Percentiles rank a stretch among this genome's conserved stretches.
phyloP scores from a whole-genome alignment of 345 rosid genomes.

The Pugionium dolabratum region DNA sequence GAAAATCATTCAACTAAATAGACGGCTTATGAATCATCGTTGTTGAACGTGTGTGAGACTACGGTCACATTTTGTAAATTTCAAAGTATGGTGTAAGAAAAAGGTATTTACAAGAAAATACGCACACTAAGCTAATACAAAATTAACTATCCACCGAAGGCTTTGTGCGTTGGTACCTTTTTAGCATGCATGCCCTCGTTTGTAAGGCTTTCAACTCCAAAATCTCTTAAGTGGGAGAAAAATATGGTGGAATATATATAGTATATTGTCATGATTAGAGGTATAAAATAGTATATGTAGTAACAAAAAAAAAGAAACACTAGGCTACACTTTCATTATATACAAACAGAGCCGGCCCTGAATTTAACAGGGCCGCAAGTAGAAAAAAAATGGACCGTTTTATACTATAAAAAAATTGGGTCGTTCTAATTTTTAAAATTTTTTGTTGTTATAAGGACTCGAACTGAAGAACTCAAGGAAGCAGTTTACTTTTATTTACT shows the following conservation, averaged over 20 bases:
- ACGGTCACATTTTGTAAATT: conserved; percentile 3
- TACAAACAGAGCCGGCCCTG: too few relatives aligned
- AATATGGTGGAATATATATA: neutral
- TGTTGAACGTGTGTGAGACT: neutral
- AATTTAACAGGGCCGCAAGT: too few relatives aligned
- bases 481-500: too few relatives aligned
- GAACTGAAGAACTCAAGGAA: too few relatives aligned
- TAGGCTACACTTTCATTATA: conserved; percentile 2
- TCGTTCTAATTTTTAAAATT: too few relatives aligned
- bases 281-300: neutral
- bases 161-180: neutral
- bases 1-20: too few relatives aligned
- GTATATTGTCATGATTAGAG: conserved; percentile 13
- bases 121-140: neutral
- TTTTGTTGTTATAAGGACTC: too few relatives aligned
- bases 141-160: neutral
- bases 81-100: neutral
- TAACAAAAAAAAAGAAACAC: neutral
- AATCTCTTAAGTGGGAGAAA: neutral
- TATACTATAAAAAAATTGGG: too few relatives aligned
- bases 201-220: neutral
- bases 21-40: neutral
- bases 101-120: neutral
- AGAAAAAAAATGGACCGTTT: too few relatives aligned
- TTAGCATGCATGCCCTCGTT: neutral